Evolutionary conservation across 768 basidiomycete genomes (phyloP).

Genomic region (Termitomyces sp.): DNA sequence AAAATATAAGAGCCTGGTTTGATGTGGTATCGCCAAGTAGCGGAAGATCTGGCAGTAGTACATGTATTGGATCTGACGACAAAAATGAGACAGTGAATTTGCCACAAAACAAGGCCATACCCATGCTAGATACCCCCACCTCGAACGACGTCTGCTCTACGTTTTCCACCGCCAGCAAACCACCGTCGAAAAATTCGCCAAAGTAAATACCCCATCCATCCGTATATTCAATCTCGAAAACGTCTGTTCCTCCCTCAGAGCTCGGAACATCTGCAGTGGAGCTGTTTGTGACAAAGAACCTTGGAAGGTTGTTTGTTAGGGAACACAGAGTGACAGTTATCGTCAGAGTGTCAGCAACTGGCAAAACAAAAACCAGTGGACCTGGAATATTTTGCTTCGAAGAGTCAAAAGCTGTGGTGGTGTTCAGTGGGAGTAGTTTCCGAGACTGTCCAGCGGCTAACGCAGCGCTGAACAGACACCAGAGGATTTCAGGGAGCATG

Average conservation of each 20-base stretch:
- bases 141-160: slow-evolving; percentile 46
- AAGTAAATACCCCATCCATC: slow-evolving; percentile 49
- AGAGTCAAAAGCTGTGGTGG: slow-evolving; percentile 28
- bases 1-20: slow-evolving; percentile 72
- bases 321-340: slow-evolving; percentile 52
- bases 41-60: slow-evolving; percentile 38
- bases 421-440: slow-evolving; percentile 32
- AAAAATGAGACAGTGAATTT: not conserved
- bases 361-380: slow-evolving; percentile 38
- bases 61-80: slow-evolving; percentile 45
- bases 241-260: slow-evolving; percentile 32
- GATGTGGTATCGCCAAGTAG: slow-evolving; percentile 72
- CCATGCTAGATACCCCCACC: slow-evolving; percentile 49
- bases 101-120: slow-evolving; percentile 20
- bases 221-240: slow-evolving; percentile 44
- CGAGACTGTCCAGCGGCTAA: slow-evolving; percentile 29
- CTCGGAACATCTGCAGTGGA: slow-evolving; percentile 33
- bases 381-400: slow-evolving; percentile 25
- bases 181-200: slow-evolving; percentile 46
- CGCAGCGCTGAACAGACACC: slow-evolving; percentile 29
- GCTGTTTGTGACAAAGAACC: slow-evolving; percentile 60
- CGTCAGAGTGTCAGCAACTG: slow-evolving; percentile 32
- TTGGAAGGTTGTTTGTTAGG: slow-evolving; percentile 30
- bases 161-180: slow-evolving; percentile 45
- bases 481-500: slow-evolving; percentile 34